Base-by-base conservation (phyloP, 495 filamentous ascomycete genomes). In the Saxophila tyrrhenica region DNA sequence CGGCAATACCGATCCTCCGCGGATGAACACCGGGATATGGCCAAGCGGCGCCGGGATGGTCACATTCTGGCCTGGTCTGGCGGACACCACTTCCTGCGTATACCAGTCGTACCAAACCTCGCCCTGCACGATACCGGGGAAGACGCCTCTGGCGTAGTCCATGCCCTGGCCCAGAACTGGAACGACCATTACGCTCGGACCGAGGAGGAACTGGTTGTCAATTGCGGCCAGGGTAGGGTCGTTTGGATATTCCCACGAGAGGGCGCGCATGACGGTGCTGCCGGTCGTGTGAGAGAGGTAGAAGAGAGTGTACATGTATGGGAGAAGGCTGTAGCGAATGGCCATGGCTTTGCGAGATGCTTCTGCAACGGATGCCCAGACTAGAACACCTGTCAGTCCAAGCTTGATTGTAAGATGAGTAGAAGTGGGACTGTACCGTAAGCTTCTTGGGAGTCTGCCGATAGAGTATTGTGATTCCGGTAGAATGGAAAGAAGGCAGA, bases 1-100 rank as follows among this genome's bases (percentile, higher is more conserved):
- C 2, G 88, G 84, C 2, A 92, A 62, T 5, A 92, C 69, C 45
- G 73, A 73, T n/a, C 86, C 86, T 5, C 87, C 88, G 38, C 54
- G 61, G 54, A 51, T 20, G 25, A 22, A 59, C 23, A 62, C 61
- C 21, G 50, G 59, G 39, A 55, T 53, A 42, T 55, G 62, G 32
- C 29, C 62, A 50, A 52, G 39, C 1, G 50, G 62, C 23, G 56
- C 65, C 20, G 51, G 17, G 16, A 55, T 52, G 50, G 60, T 50
- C 47, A 55, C 25, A 42, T 60, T 51, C 61, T 55, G 52, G 41
- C 58, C 48, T 9, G 81, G 59, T 49, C 55, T 29, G 5, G 44
- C 63, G 22, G 20, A 8, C 16, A 65, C 54, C 2, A 48, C 51
- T 32, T 50, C 24, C 13, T 53, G 52, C 0, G 55, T 59, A 45